Base-by-base conservation (phyloP, 2,329 filamentous ascomycete genomes). In the Hypoxylon rubiginosum region DNA sequence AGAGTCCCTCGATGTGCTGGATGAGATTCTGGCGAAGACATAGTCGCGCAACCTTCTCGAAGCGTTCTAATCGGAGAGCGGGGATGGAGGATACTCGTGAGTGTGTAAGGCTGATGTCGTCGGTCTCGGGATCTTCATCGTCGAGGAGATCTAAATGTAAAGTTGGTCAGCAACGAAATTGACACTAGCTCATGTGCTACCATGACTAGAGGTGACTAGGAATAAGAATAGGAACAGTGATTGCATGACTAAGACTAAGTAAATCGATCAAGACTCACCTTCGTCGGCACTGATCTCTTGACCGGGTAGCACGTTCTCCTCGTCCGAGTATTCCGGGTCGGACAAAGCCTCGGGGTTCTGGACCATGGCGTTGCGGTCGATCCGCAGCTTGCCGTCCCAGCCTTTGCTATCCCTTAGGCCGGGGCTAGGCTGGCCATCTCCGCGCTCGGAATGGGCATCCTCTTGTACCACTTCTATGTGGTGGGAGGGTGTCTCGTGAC, bases 1-100 rank as follows among this genome's bases (percentile, higher is more conserved):
- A 83, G 4, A 97, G 89, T 8, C 95, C 90, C 30, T 93, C 89
- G 78, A 98, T 92, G 52, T 89, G 83, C 69, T 92, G 86, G 77
- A 99, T 96, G 71, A 88, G 87, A 79, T 99, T 99, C 78, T 99
- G 95, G 52, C 96, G 93, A 19, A 99, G 90, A 77, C 95, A 97
- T 72, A 99, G 82, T 74, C 92, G 90, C 75, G 86, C 84, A 26
- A 94, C 85, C 58, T 92, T 88, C 64, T 84, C 86, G 82, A 99
- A 98, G 65, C 96, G 90, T 66, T 94, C 92, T 51, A 99, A 86
- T n/a, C 83, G 88, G 21, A 99, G 86, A 15, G 90, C 89, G 6
- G 90, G 82, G 71, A 98, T 91, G 32, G 92, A 94, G 21, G 86
- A 82, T 75, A 99, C 87, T 70, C 94, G 92, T 59, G 91, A 91